phyloP scores from a whole-genome alignment of 148 eudicot species.

The Pharnaceum exiguum region DNA sequence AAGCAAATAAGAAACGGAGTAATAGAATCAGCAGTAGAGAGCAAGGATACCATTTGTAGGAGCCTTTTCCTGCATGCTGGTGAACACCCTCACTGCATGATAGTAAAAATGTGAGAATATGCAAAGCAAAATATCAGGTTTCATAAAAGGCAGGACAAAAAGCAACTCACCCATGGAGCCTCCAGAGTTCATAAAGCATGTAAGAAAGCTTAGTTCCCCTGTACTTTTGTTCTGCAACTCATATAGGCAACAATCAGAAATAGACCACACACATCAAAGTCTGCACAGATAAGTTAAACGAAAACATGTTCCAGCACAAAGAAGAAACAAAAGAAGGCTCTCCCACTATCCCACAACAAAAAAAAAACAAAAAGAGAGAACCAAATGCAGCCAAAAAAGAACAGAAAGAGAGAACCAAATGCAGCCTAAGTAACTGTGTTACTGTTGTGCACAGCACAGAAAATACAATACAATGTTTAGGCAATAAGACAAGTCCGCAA shows the following conservation, averaged over 20 bases:
- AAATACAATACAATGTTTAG: too few species aligned
- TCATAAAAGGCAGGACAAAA: background rate
- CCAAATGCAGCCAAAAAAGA: too few species aligned
- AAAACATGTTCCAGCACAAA: background rate
- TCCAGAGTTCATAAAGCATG: conserved; percentile 82
- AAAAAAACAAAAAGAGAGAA: too few species aligned
- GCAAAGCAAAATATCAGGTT: background rate
- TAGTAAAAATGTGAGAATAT: conserved; percentile 4
- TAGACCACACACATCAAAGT: background rate
- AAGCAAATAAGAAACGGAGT: background rate
- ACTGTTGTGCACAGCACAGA: too few species aligned
- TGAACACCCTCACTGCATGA: conserved; percentile 82
- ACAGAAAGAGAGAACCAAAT: too few species aligned
- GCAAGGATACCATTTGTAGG: conserved; percentile 79
- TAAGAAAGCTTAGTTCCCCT: conserved; percentile 86
- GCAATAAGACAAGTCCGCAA: too few species aligned
- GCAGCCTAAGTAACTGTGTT: too few species aligned
- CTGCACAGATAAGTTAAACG: background rate
- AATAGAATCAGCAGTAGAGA: background rate
- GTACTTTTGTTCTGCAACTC: conserved; percentile 81
- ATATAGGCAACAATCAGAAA: background rate
- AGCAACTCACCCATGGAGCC: conserved; percentile 80
- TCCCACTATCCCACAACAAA: too few species aligned
- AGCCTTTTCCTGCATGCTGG: conserved; percentile 94
- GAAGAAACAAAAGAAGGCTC: too few species aligned